A percentile compares a stretch with the other conserved stretches of the same genome.
These are phyloP conservation scores for Conoideocrella luteorostrata DNA, from an alignment of 2,329 filamentous ascomycete genomes.

Conservation along the genomic window DNA sequence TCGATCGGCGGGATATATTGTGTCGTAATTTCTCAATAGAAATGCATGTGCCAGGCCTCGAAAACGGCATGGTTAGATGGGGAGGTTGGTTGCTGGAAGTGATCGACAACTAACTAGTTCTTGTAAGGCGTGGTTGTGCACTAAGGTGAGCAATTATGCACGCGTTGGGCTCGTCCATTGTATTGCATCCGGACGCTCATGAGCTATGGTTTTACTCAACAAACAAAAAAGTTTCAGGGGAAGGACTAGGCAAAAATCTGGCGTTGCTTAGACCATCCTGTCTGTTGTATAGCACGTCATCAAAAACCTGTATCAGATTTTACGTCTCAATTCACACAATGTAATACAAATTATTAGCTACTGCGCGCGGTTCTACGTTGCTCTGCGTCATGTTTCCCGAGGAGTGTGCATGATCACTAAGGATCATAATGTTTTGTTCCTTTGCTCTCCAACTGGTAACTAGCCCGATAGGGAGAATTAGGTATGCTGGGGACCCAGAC, in stretches of 20 bases:
- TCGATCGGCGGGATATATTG: neutral
- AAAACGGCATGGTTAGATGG: too few relatives aligned
- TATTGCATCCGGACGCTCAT: neutral
- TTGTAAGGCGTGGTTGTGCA: neutral
- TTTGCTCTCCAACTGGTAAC: too few relatives aligned
- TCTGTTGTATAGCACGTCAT: conserved; percentile 1
- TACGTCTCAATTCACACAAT: neutral
- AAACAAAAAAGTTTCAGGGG: neutral
- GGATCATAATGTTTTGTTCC: too few relatives aligned
- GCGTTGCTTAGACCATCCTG: neutral
- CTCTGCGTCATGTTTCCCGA: too few relatives aligned
- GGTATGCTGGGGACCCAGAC: too few relatives aligned
- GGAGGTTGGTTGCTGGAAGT: too few relatives aligned
- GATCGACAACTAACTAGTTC: neutral
- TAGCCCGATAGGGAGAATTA: too few relatives aligned
- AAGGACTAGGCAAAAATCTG: neutral
- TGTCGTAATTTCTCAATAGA: neutral
- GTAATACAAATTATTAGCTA: neutral
- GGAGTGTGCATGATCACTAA: too few relatives aligned
- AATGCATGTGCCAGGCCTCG: neutral
- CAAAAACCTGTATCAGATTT: neutral
- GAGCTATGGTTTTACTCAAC: neutral
- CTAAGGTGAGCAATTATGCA: neutral
- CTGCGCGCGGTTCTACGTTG: too few relatives aligned
- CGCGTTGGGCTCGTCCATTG: too few relatives aligned